These are phyloP conservation scores for Saxophila tyrrhenica DNA, from an alignment of 495 filamentous ascomycete genomes.

Conservation along the genomic window DNA sequence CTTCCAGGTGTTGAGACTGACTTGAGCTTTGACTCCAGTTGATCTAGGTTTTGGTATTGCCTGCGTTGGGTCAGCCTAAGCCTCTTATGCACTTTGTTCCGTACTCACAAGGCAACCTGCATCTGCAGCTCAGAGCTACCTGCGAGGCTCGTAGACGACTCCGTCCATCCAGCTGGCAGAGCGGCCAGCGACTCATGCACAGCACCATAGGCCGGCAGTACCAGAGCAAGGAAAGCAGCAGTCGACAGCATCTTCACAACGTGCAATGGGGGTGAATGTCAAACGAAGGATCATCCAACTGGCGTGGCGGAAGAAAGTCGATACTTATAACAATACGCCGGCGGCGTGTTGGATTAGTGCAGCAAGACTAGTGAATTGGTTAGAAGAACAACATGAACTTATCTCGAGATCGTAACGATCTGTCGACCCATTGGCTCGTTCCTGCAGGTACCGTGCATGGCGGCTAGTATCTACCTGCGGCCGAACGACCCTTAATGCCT, in stretches of 20 bases:
- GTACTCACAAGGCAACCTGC: constrained; percentile 3
- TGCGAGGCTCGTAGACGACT: background rate
- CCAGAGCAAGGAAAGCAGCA: background rate
- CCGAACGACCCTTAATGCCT: too few species aligned
- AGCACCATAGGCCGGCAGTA: background rate
- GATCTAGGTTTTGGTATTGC: constrained; percentile 5
- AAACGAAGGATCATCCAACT: background rate
- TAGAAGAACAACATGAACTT: too few species aligned
- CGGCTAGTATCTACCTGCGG: too few species aligned
- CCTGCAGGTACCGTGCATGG: too few species aligned
- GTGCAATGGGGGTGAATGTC: background rate
- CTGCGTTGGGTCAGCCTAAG: background rate
- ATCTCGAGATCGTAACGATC: too few species aligned
- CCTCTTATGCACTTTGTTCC: too few species aligned
- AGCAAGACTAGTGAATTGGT: too few species aligned
- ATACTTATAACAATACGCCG: background rate
- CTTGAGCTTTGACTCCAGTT: constrained; percentile 47
- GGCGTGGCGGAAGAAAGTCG: background rate
- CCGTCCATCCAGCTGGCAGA: background rate
- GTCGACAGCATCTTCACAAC: background rate
- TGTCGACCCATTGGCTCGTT: too few species aligned
- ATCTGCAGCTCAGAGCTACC: background rate
- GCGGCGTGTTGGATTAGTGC: too few species aligned
- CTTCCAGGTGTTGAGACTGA: constrained; percentile 53
- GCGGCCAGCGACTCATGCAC: constrained; percentile 3